Conservation (phyloP, 345 rosid species). For the Ceriops tagal region DNA sequence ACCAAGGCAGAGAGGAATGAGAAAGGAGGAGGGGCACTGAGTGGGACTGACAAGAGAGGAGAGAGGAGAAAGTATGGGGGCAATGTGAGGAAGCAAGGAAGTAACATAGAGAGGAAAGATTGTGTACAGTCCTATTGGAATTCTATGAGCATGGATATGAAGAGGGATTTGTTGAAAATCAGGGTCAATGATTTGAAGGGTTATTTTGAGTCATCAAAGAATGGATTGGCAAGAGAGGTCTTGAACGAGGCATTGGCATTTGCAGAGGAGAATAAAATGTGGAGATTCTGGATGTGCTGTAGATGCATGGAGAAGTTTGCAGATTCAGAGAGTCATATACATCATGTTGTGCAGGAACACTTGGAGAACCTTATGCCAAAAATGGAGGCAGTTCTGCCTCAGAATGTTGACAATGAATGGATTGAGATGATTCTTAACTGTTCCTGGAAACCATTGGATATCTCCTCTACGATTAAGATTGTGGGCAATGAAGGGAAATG, state of each 20-base stretch:
- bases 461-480: conserved; percentile 56
- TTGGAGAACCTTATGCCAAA: conserved; percentile 65
- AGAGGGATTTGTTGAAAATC: conserved; percentile 57
- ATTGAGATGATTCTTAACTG: conserved; percentile 61
- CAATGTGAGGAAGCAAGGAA: conserved; percentile 46
- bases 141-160: conserved; percentile 51
- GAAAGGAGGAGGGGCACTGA: conserved; percentile 41
- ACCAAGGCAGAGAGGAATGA: conserved; percentile 40
- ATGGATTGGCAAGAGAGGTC: conserved; percentile 50
- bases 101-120: conserved; percentile 56
- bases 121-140: conserved; percentile 67
- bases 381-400: conserved; percentile 76
- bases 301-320: conserved; percentile 57
- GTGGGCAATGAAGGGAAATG: conserved; percentile 44
- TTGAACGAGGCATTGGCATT: conserved; percentile 59
- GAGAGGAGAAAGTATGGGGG: conserved; percentile 70
- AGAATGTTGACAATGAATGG: conserved; percentile 60
- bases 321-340: conserved; percentile 65
- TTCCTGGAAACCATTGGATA: conserved; percentile 87
- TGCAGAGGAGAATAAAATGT: conserved; percentile 53
- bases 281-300: conserved; percentile 84
- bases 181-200: conserved; percentile 55
- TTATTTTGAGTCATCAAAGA: conserved; percentile 58
- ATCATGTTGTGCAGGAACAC: conserved; percentile 73
- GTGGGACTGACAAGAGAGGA: conserved; percentile 51